Conservation (phyloP, 257 asterid species). For the Solanum paucissectum region DNA sequence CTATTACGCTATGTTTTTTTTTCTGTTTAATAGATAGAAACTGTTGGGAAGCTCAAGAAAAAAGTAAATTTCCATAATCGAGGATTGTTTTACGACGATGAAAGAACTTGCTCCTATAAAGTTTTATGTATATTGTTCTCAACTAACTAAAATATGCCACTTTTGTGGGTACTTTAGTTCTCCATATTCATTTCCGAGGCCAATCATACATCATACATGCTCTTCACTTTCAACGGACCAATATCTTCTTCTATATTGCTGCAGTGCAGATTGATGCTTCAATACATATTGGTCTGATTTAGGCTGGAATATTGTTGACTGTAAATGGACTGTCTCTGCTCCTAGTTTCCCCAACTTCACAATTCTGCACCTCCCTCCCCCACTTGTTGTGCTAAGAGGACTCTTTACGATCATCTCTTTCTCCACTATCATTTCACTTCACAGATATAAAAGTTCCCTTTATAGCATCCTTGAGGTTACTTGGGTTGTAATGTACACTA, state of each 20-base stretch:
- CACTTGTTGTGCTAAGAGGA: neutral
- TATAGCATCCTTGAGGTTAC: neutral
- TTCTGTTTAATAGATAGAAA: no score
- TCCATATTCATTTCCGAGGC: neutral
- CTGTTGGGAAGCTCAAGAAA: no score
- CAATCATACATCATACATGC: neutral
- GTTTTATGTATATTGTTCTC: neutral
- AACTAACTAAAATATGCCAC: neutral
- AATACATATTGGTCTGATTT: neutral
- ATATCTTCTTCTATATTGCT: neutral
- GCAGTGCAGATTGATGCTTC: neutral
- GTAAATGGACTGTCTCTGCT: neutral
- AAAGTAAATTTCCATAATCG: no score
- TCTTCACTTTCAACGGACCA: neutral
- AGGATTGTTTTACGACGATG: no score
- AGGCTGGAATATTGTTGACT: neutral
- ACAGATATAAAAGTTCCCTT: neutral
- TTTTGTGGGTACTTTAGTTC: neutral
- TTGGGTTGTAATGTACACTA: neutral
- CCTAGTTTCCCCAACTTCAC: neutral
- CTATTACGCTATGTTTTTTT: no score
- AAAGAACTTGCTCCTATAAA: no score
- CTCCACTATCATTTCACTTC: neutral
- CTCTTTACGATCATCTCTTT: neutral
- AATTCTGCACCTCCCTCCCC: neutral